phyloP scores from a whole-genome alignment of 106 monocot genomes.

The Dendrobium chrysotoxum region DNA sequence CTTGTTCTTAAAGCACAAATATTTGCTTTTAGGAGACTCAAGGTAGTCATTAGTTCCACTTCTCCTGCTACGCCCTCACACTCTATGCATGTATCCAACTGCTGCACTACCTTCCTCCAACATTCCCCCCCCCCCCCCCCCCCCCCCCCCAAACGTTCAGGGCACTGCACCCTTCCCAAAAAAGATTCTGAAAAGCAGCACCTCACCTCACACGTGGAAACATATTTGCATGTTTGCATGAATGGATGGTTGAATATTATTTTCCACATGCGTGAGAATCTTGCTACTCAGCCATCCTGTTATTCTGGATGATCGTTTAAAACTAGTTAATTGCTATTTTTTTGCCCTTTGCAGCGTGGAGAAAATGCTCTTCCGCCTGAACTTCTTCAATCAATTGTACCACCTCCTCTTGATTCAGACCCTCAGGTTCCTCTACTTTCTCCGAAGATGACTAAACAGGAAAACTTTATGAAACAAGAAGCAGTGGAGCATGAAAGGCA shows the following conservation, averaged over 20 bases:
- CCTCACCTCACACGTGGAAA: conserved; percentile 1
- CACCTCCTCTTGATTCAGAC: conserved; percentile 57
- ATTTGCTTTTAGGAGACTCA: conserved; percentile 86
- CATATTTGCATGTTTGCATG: background rate
- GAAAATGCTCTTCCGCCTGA: conserved; percentile 77
- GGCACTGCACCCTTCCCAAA: background rate
- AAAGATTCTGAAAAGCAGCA: background rate
- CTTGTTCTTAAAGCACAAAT: conserved; percentile 98
- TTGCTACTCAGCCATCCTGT: background rate
- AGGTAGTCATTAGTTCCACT: conserved; percentile 40
- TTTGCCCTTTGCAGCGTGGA: conserved; percentile 53
- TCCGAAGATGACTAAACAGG: conserved; percentile 23
- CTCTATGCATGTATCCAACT: background rate
- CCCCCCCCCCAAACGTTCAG: background rate
- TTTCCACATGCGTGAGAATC: background rate
- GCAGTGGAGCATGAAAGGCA: conserved; percentile 39
- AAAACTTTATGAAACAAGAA: conserved; percentile 17
- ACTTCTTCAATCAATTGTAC: conserved; percentile 73
- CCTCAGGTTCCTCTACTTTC: conserved; percentile 27
- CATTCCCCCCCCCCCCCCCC: background rate
- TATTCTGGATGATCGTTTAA: background rate
- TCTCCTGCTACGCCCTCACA: background rate
- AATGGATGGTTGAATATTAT: background rate
- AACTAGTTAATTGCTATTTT: background rate
- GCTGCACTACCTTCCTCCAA: background rate